Percentiles rank a stretch among this genome's conserved stretches.
These are phyloP conservation scores for Tephrocybe rancida DNA, from an alignment of 768 basidiomycete species.

Conservation along the genomic window DNA sequence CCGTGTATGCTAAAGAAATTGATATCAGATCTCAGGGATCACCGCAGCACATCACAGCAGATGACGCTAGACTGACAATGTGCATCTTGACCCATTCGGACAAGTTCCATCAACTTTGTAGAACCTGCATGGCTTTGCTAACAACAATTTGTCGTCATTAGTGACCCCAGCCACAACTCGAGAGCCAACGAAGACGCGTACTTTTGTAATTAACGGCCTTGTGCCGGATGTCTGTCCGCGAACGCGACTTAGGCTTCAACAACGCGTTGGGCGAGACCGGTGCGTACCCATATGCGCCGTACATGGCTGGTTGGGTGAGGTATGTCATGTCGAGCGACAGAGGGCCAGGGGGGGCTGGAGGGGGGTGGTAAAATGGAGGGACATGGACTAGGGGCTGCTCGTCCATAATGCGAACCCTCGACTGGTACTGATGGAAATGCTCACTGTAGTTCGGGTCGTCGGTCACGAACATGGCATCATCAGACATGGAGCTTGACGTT, in stretches of 20 bases:
- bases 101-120: conserved; percentile 47
- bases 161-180: background rate
- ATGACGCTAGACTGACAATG: conserved; percentile 47
- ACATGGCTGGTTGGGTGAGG: conserved; percentile 11
- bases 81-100: conserved; percentile 56
- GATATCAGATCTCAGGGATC: conserved; percentile 3
- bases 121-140: conserved; percentile 67
- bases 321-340: conserved; percentile 22
- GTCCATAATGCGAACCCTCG: conserved; percentile 37
- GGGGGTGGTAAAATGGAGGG: conserved; percentile 27
- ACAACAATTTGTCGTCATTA: background rate
- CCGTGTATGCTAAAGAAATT: conserved; percentile 46
- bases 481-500: conserved; percentile 22
- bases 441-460: conserved; percentile 44
- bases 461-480: conserved; percentile 34
- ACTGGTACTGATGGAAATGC: conserved; percentile 41
- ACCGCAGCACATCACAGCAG: background rate
- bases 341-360: conserved; percentile 10
- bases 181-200: conserved; percentile 18
- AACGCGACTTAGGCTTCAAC: conserved; percentile 15
- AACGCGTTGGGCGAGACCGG: conserved; percentile 8
- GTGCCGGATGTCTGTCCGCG: conserved; percentile 30
- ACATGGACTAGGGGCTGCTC: conserved; percentile 34
- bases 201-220: conserved; percentile 45
- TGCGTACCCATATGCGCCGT: conserved; percentile 8